phyloP scores from a whole-genome alignment of 2,329 filamentous ascomycete genomes.

The Penicillium fuscoglaucum region DNA sequence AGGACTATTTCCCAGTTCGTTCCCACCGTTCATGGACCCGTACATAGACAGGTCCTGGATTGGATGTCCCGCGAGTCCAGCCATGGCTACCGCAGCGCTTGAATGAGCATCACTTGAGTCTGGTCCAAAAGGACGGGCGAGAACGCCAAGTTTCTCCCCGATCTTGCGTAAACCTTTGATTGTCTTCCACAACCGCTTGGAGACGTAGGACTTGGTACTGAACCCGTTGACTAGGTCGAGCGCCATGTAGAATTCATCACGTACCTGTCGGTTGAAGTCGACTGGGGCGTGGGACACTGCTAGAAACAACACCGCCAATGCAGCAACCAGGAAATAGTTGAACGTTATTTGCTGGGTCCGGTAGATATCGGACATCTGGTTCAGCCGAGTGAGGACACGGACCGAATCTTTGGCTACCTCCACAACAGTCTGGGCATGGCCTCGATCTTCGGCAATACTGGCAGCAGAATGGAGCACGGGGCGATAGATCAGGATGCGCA shows the following conservation, averaged over 20 bases:
- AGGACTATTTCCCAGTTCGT: slow-evolving; percentile 54
- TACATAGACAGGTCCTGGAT: slow-evolving; percentile 59
- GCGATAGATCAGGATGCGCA: slow-evolving; percentile 84
- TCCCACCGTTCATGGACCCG: slow-evolving; percentile 36
- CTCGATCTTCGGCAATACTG: slow-evolving; percentile 74
- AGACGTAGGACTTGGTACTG: slow-evolving; percentile 61
- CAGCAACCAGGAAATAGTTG: slow-evolving; percentile 67
- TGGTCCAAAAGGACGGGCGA: slow-evolving; percentile 39
- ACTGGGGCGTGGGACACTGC: slow-evolving; percentile 64
- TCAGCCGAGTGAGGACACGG: slow-evolving; percentile 60
- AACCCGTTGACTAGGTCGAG: slow-evolving; percentile 64
- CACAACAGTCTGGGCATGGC: slow-evolving; percentile 69
- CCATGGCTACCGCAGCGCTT: slow-evolving; percentile 65
- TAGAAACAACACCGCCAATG: slow-evolving; percentile 63
- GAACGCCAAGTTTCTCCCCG: slow-evolving; percentile 60
- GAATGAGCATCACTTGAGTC: slow-evolving; percentile 58
- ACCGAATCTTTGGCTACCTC: slow-evolving; percentile 67
- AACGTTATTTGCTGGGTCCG: slow-evolving; percentile 63
- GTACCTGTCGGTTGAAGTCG: slow-evolving; percentile 60
- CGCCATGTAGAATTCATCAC: slow-evolving; percentile 68
- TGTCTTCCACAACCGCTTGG: slow-evolving; percentile 64
- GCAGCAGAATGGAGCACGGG: slow-evolving; percentile 81
- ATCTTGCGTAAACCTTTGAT: slow-evolving; percentile 64
- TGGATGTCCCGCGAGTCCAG: slow-evolving; percentile 62
- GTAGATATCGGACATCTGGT: slow-evolving; percentile 64